Evolutionary conservation across 2,329 filamentous ascomycete species (phyloP).

Genomic region (Aspergillus fumigatus): DNA sequence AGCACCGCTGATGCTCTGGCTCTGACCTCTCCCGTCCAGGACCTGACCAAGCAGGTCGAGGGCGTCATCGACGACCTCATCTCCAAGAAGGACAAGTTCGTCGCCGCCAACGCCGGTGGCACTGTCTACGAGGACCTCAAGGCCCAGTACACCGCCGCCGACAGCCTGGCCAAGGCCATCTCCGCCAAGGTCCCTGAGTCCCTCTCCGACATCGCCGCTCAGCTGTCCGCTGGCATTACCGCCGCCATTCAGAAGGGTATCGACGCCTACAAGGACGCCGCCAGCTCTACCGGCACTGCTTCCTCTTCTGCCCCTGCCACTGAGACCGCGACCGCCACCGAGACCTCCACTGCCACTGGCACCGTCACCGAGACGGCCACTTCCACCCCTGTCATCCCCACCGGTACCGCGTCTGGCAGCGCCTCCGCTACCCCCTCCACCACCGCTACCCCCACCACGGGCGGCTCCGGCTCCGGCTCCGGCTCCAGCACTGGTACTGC

Average conservation of each 20-base stretch:
- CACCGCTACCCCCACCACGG: constrained; percentile 2
- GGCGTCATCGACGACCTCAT: constrained; percentile 13
- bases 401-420: neutral
- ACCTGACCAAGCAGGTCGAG: neutral
- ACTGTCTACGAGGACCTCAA: constrained; percentile 15
- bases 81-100: constrained; percentile 20
- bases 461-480: neutral
- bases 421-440: constrained; percentile 3
- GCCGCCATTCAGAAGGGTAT: constrained; percentile 26
- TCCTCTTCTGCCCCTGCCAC: constrained; percentile 8
- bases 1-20: constrained; percentile 23
- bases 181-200: constrained; percentile 21
- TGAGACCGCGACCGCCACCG: constrained; percentile 10
- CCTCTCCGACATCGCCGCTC: constrained; percentile 15
- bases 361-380: neutral
- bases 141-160: constrained; percentile 18
- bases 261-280: constrained; percentile 11
- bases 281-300: neutral
- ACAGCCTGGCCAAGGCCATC: constrained; percentile 19
- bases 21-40: constrained; percentile 16
- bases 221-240: constrained; percentile 21
- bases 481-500: neutral
- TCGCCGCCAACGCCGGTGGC: constrained; percentile 14
- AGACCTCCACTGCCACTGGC: constrained; percentile 9
- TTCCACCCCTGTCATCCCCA: constrained; percentile 8